A percentile compares a stretch with the other conserved stretches of the same genome.
These are phyloP conservation scores for Lactarius quietus DNA, from an alignment of 768 basidiomycete genomes.

Conservation along the genomic window DNA sequence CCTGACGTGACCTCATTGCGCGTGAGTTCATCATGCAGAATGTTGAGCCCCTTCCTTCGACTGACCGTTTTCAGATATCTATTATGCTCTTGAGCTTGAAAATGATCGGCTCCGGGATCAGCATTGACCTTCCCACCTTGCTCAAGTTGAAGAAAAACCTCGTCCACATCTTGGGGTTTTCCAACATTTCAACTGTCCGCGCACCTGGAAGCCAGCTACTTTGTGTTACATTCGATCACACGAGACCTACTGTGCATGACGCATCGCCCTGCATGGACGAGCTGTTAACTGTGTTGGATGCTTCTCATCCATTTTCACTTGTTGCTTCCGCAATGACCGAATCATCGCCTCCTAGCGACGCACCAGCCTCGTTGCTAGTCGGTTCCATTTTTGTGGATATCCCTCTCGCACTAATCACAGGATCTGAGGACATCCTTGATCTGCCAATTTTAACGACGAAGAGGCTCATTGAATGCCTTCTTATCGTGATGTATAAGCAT, in stretches of 20 bases:
- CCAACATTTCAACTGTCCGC: conserved; percentile 44
- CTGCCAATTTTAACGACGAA: conserved; percentile 58
- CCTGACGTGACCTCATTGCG: conserved; percentile 47
- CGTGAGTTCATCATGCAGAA: conserved; percentile 33
- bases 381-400: conserved; percentile 66
- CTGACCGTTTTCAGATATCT: conserved; percentile 42
- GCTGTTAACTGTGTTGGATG: conserved; percentile 57
- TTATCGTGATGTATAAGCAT: conserved; percentile 69
- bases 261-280: conserved; percentile 57
- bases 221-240: conserved; percentile 51
- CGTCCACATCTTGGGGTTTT: conserved; percentile 54
- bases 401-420: conserved; percentile 48
- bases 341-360: conserved; percentile 40
- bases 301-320: conserved; percentile 47
- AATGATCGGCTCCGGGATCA: conserved; percentile 63
- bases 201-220: conserved; percentile 47
- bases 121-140: conserved; percentile 48
- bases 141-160: conserved; percentile 56
- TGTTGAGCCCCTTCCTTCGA: background rate
- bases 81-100: conserved; percentile 55
- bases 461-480: conserved; percentile 56
- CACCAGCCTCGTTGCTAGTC: conserved; percentile 44
- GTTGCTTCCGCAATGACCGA: conserved; percentile 46
- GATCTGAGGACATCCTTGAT: conserved; percentile 41
- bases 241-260: conserved; percentile 40